phyloP scores from a whole-genome alignment of 192 early-diverging fungal species.

The Coemansia sp. region DNA sequence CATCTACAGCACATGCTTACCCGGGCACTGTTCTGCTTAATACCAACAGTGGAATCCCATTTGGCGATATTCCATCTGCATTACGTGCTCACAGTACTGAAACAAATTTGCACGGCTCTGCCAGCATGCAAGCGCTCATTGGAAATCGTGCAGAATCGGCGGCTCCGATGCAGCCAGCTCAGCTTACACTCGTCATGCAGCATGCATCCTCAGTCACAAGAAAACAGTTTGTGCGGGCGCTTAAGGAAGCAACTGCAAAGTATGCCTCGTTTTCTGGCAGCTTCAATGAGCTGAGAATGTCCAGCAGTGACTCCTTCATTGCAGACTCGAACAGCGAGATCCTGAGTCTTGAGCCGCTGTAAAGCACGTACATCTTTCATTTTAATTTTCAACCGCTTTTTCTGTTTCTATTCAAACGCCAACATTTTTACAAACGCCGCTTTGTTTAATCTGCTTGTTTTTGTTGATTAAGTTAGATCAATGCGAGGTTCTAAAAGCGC shows the following conservation, averaged over 20 bases:
- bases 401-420: background rate
- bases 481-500: background rate
- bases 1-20: slow-evolving; percentile 7
- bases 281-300: slow-evolving; percentile 8
- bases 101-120: background rate
- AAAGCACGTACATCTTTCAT: background rate
- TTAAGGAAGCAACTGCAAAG: slow-evolving; percentile 37
- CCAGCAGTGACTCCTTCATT: background rate
- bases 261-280: background rate
- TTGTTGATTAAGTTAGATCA: background rate
- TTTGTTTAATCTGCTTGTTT: background rate
- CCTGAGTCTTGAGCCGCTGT: slow-evolving; percentile 41
- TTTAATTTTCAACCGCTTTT: background rate
- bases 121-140: slow-evolving; percentile 1
- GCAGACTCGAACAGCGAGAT: slow-evolving; percentile 38
- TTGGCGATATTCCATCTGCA: background rate
- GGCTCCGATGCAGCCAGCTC: slow-evolving; percentile 16
- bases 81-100: slow-evolving; percentile 1
- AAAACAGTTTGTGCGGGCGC: slow-evolving; percentile 52
- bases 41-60: slow-evolving; percentile 8
- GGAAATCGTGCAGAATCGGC: slow-evolving; percentile 14
- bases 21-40: slow-evolving; percentile 12
- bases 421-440: too few relatives aligned
- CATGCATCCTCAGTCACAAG: slow-evolving; percentile 33
- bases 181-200: slow-evolving; percentile 55